Conservation (phyloP, 257 asterid species). For the Solanum sparsipilum region DNA sequence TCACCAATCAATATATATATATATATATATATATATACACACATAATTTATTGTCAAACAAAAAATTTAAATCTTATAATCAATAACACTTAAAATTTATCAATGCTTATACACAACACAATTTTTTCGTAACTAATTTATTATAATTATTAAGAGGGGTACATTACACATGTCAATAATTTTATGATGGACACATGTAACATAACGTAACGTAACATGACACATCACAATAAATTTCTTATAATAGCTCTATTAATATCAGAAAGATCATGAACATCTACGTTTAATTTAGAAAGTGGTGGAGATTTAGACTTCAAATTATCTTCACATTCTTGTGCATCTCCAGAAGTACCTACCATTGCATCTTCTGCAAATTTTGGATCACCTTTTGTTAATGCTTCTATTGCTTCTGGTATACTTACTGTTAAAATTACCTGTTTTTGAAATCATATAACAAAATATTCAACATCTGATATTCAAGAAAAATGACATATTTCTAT, state of each 20-base stretch:
- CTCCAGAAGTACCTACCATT: constrained; percentile 8
- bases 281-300: constrained; percentile 1
- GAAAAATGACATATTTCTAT: not conserved
- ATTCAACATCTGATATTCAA: not conserved
- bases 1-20: not conserved
- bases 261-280: constrained; percentile 27
- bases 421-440: not conserved
- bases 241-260: constrained; percentile 28
- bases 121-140: not conserved
- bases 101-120: not conserved
- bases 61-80: too few species aligned
- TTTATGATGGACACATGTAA: not conserved
- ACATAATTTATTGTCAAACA: too few species aligned
- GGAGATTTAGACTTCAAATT: not conserved
- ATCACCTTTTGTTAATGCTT: constrained; percentile 18
- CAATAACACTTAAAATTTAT: not conserved
- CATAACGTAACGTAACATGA: not conserved
- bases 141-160: not conserved
- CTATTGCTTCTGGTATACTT: constrained; percentile 9
- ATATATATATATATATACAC: too few species aligned
- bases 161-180: not conserved
- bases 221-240: constrained; percentile 19
- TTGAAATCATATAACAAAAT: not conserved
- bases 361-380: constrained; percentile 25
- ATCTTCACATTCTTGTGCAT: constrained; percentile 11